These are phyloP conservation scores for Decorospora gaudefroyi DNA, from an alignment of 2,329 filamentous ascomycete species.

Conservation along the genomic window DNA sequence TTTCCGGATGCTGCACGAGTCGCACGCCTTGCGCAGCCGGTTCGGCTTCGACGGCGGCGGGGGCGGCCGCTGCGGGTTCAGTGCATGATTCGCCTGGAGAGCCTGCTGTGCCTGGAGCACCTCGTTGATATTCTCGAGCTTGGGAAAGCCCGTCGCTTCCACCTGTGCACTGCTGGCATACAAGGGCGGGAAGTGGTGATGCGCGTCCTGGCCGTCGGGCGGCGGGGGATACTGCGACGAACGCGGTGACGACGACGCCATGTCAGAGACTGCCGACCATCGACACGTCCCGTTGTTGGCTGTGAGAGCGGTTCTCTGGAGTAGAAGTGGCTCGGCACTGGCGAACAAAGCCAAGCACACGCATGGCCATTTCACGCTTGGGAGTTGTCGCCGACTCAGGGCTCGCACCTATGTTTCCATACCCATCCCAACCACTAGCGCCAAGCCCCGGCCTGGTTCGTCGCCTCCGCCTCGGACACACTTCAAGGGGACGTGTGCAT, in stretches of 20 bases:
- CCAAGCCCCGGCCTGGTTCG: too few species aligned
- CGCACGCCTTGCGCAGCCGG: constrained; percentile 49
- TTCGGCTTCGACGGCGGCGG: constrained; percentile 41
- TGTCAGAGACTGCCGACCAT: constrained; percentile 19
- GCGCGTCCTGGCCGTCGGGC: constrained; percentile 27
- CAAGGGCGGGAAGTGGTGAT: constrained; percentile 41
- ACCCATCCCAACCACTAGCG: too few species aligned
- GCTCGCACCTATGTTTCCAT: too few species aligned
- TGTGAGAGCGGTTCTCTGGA: too few species aligned
- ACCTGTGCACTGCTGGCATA: constrained; percentile 25
- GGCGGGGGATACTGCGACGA: constrained; percentile 27
- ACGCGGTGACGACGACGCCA: constrained; percentile 14
- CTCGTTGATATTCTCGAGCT: constrained; percentile 46
- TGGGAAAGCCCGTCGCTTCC: constrained; percentile 36
- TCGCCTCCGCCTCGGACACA: too few species aligned
- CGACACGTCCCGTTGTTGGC: constrained; percentile 20
- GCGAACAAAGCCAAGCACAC: too few species aligned
- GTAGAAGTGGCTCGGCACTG: background rate
- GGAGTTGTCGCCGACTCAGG: too few species aligned
- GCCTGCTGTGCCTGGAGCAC: constrained; percentile 46
- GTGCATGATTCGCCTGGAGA: constrained; percentile 43
- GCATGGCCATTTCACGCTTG: background rate
- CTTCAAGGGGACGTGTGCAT: too few species aligned
- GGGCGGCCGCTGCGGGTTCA: constrained; percentile 26
- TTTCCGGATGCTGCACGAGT: constrained; percentile 51